Evolutionary conservation across 352 stramenopile genomes (phyloP).

Genomic region (Pythium coloratum): DNA sequence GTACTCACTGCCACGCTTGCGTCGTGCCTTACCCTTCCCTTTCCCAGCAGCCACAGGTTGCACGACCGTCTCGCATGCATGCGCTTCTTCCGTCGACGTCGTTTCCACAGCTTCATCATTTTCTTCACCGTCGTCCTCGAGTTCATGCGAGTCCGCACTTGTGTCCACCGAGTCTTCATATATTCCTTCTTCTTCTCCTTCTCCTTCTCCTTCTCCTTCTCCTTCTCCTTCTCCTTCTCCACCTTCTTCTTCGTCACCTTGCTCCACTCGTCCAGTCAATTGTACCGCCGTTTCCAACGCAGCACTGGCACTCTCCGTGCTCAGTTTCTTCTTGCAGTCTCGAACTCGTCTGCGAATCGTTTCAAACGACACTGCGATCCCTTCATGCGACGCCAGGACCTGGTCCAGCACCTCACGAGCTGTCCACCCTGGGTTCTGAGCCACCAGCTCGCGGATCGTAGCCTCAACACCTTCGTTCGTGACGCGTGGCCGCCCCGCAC

Average conservation of each 20-base stretch:
- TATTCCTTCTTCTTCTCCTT: background rate
- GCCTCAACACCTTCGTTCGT: constrained; percentile 35
- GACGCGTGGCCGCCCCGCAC: constrained; percentile 31
- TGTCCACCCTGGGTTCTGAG: constrained; percentile 19
- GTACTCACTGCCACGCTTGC: constrained; percentile 57
- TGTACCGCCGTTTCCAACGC: background rate
- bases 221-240: background rate
- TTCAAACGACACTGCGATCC: constrained; percentile 38
- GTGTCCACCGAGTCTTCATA: background rate
- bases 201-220: background rate
- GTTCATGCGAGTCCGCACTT: constrained; percentile 5
- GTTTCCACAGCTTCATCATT: background rate
- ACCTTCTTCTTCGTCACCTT: background rate
- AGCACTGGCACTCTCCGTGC: background rate
- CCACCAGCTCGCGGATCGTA: constrained; percentile 31
- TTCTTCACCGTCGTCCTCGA: background rate
- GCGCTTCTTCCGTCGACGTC: background rate
- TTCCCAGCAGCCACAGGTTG: background rate
- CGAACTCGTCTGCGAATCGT: constrained; percentile 42
- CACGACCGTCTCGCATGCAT: background rate
- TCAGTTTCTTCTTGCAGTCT: constrained; percentile 29
- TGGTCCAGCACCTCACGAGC: constrained; percentile 32
- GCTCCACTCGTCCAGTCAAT: background rate
- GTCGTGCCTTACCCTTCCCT: constrained; percentile 13
- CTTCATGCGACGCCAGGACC: constrained; percentile 21